These are phyloP conservation scores for Solanum megistacrolobum DNA, from an alignment of 257 asterid species.

Conservation along the genomic window DNA sequence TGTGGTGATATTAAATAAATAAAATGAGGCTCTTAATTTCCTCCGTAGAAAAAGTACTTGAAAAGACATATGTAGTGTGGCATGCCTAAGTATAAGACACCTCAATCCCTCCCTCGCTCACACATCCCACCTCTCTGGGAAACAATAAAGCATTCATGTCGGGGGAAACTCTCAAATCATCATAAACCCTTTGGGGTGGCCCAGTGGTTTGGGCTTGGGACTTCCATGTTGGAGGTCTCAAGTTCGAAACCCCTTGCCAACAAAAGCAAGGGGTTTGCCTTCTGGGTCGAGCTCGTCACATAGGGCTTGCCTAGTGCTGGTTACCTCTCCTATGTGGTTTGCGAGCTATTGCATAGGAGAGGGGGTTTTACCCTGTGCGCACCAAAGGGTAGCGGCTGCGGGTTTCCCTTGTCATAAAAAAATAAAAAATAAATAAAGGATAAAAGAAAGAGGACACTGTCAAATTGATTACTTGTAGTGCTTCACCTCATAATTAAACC, in stretches of 20 bases:
- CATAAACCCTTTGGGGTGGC: neutral
- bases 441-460: neutral
- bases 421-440: neutral
- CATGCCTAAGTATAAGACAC: neutral
- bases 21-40: neutral
- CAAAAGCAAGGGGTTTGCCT: no score
- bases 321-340: no score
- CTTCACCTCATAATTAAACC: neutral
- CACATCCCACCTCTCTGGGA: neutral
- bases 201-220: no score
- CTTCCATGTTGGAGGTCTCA: no score
- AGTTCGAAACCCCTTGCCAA: no score
- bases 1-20: neutral
- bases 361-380: no score
- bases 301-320: no score
- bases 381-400: no score
- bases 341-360: no score
- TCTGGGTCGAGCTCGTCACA: no score
- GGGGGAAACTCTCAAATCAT: neutral
- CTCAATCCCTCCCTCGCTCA: neutral
- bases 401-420: no score
- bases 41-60: neutral
- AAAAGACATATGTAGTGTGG: neutral
- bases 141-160: no score
- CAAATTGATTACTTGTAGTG: neutral